Base-by-base conservation (phyloP, 805 yeast genomes). In the Torulaspora delbrueckii region DNA sequence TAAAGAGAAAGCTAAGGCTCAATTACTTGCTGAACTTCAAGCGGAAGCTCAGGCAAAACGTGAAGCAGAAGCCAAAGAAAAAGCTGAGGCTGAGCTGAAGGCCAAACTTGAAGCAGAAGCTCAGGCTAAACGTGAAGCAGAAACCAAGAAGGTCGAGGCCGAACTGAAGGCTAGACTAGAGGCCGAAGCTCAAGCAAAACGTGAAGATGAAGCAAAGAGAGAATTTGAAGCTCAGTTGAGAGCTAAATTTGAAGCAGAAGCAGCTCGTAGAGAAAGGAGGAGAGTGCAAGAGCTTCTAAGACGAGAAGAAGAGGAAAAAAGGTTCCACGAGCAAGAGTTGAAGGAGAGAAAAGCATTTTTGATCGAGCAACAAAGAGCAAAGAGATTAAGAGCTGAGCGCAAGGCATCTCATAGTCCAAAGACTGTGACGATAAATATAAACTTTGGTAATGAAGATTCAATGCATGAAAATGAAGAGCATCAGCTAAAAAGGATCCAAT, bases 351-450 rank as follows among this genome's bases (percentile, higher is more conserved):
- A 47, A 14, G 47, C 44, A 10, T 12, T 27, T 6, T 24, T 43
- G 32, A 33, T 47, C 25, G 45, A 44, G 12, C 37, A 47, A 16
- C 32, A 47, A 28, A 39, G 35, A 12, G 47, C 47, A 6, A 35
- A 43, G 16, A 47, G 47, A n/a, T 31, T 46, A 14, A 28, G 35
- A 13, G 40, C 35, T n/a, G 36, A 27, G 25, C 25, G 28, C 13
- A 27, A 34, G 24, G 19, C 31, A 18, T 10, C 50, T 44, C 27
- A 26, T 45, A 24, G 51, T 40, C 40, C 45, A 13, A 44, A 39
- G 12, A 36, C 40, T 5, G 36, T 46, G 25, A 46, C 45, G 16
- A 47, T 47, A 16, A 44, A 43, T 25, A 43, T 47, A 13, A 47
- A 40, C 26, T 47, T 47, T 26, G 43, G 38, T 18, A 37, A 37